Conservation (phyloP, 2,329 filamentous ascomycete genomes). For the Colletotrichum eleusines region DNA sequence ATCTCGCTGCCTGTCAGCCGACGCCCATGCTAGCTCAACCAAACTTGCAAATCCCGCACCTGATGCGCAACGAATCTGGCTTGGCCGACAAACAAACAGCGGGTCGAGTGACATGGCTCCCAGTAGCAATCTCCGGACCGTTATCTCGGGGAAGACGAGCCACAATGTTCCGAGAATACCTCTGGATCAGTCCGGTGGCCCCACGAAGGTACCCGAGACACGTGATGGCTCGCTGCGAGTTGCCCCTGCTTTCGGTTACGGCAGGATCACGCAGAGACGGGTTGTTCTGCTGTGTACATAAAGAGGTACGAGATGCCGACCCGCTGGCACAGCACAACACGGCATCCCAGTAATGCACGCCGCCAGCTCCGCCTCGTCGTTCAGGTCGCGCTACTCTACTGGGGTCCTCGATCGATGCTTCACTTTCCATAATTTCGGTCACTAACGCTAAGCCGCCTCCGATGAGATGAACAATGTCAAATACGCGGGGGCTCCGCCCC, state of each 20-base stretch:
- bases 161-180: conserved; percentile 38
- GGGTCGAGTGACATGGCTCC: conserved; percentile 18
- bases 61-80: not conserved
- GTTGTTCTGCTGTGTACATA: not conserved
- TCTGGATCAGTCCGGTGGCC: conserved; percentile 1
- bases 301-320: not conserved
- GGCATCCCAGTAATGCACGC: not conserved
- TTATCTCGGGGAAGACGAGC: conserved; percentile 29
- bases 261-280: not conserved
- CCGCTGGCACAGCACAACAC: not conserved
- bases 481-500: not conserved
- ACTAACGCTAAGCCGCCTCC: not conserved
- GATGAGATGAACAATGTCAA: not conserved
- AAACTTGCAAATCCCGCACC: too few species aligned
- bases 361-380: not conserved
- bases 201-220: not conserved
- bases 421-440: too few species aligned
- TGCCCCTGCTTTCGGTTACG: not conserved
- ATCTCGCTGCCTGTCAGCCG: not conserved
- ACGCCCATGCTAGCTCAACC: not conserved
- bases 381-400: not conserved
- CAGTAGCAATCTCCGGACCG: conserved; percentile 30
- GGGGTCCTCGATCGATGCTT: not conserved
- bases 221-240: conserved; percentile 3
- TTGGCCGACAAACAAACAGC: conserved; percentile 5